Conservation (phyloP, 2,329 filamentous ascomycete species). For the Arthrobotrys sphaeroides region DNA sequence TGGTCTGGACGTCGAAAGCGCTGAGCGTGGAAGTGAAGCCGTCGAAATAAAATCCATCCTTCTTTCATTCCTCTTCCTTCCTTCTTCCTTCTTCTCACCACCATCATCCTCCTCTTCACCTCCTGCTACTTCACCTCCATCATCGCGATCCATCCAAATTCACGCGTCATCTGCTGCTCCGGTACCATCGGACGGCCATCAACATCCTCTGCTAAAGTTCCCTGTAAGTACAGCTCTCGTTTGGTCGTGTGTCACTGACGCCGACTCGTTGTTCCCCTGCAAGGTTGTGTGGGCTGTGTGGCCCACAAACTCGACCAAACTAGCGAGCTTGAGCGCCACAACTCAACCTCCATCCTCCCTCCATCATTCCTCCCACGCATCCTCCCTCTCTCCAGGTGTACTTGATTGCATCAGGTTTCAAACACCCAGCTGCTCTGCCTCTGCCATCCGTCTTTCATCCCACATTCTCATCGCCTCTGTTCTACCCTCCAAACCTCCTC, state of each 20-base stretch:
- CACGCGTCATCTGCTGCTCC: background rate
- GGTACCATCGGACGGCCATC: no score
- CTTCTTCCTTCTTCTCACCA: no score
- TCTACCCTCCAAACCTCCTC: background rate
- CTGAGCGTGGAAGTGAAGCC: no score
- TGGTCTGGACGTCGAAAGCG: no score
- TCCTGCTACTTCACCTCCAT: background rate
- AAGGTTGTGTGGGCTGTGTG: constrained; percentile 20
- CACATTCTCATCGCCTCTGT: background rate
- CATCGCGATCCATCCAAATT: background rate
- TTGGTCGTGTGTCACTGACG: background rate
- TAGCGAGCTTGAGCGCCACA: constrained; percentile 33
- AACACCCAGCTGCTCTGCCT: background rate
- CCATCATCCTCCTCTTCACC: background rate
- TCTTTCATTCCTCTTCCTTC: constrained; percentile 24
- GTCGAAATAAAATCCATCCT: constrained; percentile 40
- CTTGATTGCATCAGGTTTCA: constrained; percentile 31
- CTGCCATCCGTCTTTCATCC: background rate
- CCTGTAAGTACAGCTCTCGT: constrained; percentile 24
- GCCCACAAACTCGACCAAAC: constrained; percentile 25
- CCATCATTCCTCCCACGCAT: constrained; percentile 18
- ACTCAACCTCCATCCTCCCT: constrained; percentile 32
- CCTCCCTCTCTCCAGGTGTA: constrained; percentile 14
- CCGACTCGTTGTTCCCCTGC: constrained; percentile 4
- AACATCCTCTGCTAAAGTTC: background rate